Evolutionary conservation across 202 grass and related monocot genomes (phyloP).

Genomic region (Carex arenaria): DNA sequence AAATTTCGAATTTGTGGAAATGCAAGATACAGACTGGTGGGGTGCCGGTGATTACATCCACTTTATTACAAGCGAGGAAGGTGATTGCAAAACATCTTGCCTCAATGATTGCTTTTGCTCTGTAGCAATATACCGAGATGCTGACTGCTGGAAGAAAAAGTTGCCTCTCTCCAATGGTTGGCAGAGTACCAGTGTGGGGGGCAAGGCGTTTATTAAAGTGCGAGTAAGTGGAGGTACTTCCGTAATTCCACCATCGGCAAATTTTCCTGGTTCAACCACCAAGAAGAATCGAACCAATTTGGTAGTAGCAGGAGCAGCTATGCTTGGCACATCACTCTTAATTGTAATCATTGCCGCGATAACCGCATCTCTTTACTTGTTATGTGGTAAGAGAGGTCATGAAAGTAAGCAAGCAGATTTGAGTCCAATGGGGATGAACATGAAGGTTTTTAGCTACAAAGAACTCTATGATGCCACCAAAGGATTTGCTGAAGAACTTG

Average conservation of each 20-base stretch:
- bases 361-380: background rate
- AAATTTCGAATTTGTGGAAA: background rate
- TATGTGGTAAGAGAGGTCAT: background rate
- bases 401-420: background rate
- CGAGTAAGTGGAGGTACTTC: slow-evolving; percentile 4
- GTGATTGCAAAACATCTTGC: background rate
- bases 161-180: slow-evolving; percentile 11
- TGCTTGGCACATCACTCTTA: slow-evolving; percentile 3
- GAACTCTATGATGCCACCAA: slow-evolving; percentile 45
- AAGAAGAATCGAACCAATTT: background rate
- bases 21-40: background rate
- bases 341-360: background rate
- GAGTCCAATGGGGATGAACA: slow-evolving; percentile 25
- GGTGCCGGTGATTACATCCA: slow-evolving; percentile 12
- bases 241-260: background rate
- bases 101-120: slow-evolving; percentile 30
- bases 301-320: background rate
- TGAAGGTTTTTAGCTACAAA: slow-evolving; percentile 31
- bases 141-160: slow-evolving; percentile 29
- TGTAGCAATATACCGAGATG: background rate
- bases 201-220: slow-evolving; percentile 30
- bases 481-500: slow-evolving; percentile 42
- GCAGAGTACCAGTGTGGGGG: background rate
- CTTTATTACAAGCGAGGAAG: slow-evolving; percentile 2
- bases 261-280: background rate